Percentiles rank a stretch among this genome's conserved stretches.
These are phyloP conservation scores for Lignosus rhinocerotis DNA, from an alignment of 1,284 basidiomycete genomes.

Conservation along the genomic window DNA sequence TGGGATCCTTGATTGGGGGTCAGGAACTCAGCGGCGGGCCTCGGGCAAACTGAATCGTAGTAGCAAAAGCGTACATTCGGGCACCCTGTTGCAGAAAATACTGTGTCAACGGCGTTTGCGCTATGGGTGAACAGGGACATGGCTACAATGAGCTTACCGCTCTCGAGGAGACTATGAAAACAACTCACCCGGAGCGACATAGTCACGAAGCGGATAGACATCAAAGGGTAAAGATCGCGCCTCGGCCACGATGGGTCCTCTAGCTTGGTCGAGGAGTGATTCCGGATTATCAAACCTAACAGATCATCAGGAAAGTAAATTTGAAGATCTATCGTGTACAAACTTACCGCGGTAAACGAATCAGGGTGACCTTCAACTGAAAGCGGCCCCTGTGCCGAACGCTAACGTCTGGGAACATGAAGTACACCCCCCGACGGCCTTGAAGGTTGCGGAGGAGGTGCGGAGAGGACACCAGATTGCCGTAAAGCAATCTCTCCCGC, in stretches of 20 bases:
- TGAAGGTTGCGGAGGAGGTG: slow-evolving; percentile 76
- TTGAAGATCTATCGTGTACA: neutral
- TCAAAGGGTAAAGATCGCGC: slow-evolving; percentile 75
- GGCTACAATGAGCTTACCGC: neutral
- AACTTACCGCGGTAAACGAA: slow-evolving; percentile 77
- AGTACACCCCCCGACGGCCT: slow-evolving; percentile 78
- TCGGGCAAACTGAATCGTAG: slow-evolving; percentile 28
- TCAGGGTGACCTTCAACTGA: slow-evolving; percentile 71
- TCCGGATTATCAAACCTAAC: slow-evolving; percentile 33
- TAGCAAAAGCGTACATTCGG: slow-evolving; percentile 62
- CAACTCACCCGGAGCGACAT: slow-evolving; percentile 75
- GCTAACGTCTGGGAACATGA: slow-evolving; percentile 89
- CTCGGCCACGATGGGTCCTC: slow-evolving; percentile 63
- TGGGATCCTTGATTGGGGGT: slow-evolving; percentile 20
- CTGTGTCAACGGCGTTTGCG: slow-evolving; percentile 60
- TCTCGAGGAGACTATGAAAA: neutral
- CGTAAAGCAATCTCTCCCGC: slow-evolving; percentile 71
- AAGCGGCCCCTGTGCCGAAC: slow-evolving; percentile 77
- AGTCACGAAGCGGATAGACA: slow-evolving; percentile 69
- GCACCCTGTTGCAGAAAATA: slow-evolving; percentile 79
- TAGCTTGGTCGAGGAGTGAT: slow-evolving; percentile 51
- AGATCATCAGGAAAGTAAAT: neutral
- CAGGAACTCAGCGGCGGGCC: slow-evolving; percentile 23
- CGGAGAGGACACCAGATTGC: slow-evolving; percentile 80
- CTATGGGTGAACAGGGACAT: slow-evolving; percentile 34